These are phyloP conservation scores for Trichoderma sp. DNA, from an alignment of 2,329 filamentous ascomycete genomes.

Conservation along the genomic window DNA sequence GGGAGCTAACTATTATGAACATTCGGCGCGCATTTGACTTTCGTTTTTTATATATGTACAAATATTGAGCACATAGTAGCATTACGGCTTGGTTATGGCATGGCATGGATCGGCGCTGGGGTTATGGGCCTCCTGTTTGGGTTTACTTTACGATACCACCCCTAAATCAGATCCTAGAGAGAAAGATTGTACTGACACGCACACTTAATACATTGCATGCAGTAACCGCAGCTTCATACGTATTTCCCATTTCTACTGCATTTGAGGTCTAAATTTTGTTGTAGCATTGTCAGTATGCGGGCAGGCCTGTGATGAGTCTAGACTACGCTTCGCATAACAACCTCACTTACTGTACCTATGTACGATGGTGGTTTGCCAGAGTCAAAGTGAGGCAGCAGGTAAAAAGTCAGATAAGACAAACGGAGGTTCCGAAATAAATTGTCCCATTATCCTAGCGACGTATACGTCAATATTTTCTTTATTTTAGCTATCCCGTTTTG, in stretches of 20 bases:
- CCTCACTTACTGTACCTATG: not conserved
- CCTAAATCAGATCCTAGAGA: slow-evolving; percentile 21
- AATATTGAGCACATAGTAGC: slow-evolving; percentile 14
- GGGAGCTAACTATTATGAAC: slow-evolving; percentile 29
- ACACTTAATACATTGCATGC: not conserved
- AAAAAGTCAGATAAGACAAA: not conserved
- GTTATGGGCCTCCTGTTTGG: slow-evolving; percentile 7
- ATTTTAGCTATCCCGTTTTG: not conserved
- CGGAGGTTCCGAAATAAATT: not conserved
- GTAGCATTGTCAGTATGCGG: not conserved
- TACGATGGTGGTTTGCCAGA: not conserved
- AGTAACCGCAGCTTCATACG: not conserved
- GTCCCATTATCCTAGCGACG: not conserved
- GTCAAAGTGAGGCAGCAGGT: not conserved
- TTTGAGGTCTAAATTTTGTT: not conserved
- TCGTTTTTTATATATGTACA: slow-evolving; percentile 18
- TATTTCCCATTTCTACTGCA: too few species aligned
- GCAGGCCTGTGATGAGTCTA: not conserved
- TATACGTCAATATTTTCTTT: not conserved
- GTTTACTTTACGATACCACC: slow-evolving; percentile 19
- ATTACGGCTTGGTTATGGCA: slow-evolving; percentile 8
- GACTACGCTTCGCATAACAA: not conserved
- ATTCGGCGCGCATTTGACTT: slow-evolving; percentile 1
- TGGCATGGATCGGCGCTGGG: slow-evolving; percentile 22
- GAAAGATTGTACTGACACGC: not conserved